Base-by-base conservation (phyloP, 371 early-diverging fungal species). In the Saksenaea vasiformis region DNA sequence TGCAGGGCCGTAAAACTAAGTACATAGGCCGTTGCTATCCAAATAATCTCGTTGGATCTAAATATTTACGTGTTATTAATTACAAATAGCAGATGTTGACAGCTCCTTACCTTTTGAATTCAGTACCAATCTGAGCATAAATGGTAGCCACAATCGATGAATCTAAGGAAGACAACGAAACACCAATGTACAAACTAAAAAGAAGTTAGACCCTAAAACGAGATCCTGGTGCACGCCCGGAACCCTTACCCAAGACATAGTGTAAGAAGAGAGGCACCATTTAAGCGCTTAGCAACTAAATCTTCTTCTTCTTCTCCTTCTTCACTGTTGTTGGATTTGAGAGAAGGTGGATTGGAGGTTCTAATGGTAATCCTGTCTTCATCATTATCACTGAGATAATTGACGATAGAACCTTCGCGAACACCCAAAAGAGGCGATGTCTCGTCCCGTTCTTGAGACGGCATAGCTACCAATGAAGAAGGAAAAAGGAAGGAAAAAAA, bases 91-190 rank as follows among this genome's bases (percentile, higher is more conserved):
- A n/a, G n/a, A n/a, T n/a, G n/a, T n/a, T n/a, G 11, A 51, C 7
- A 51, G 9, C 17, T 11, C 53, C 27, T 67, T 63, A 79, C 80
- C 68, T 72, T 67, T 89, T 78, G 67, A 93, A 93, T 24, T 92
- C 93, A 14, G 76, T 81, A 22, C 90, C 86, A 61, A 96, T 93
- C 17, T 81, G 84, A 37, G 91, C 87, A 27, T 92, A 82, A 34
- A 91, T 87, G 15, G 90, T 91, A n/a, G 94, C 87, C 10, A 96
- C 87, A 62, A 93, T 90, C 24, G 92, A 93, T 59, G 85, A 81
- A 72, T 93, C 93, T 47, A 93, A 73, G 55, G 90, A 87, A 3
- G 90, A 85, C 54, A 94, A 76, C 61, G 91, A 87, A 35, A 82
- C 78, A 47, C 76, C 79, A 10, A 73, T 66, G 56, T 70, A 82